A percentile compares a stretch with the other conserved stretches of the same genome.
Evolutionary conservation across 352 stramenopile species (phyloP).

Genomic region (Globisporangium abappressorium): DNA sequence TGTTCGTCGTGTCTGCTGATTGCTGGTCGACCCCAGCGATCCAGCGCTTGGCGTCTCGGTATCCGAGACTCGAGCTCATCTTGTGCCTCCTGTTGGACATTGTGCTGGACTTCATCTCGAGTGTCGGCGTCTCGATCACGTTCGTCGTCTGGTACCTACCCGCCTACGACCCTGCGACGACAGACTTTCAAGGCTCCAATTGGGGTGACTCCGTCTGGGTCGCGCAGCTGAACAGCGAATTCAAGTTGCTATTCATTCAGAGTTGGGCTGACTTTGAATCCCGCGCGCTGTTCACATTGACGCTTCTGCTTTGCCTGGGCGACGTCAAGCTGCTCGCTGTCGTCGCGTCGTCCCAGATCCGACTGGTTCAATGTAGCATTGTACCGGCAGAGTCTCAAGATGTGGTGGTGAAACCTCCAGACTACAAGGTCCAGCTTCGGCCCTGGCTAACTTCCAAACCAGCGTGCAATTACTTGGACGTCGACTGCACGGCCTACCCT

Average conservation of each 20-base stretch:
- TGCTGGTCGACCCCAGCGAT: conserved; percentile 39
- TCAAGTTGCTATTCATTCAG: conserved; percentile 32
- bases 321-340: conserved; percentile 27
- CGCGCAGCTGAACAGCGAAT: conserved; percentile 36
- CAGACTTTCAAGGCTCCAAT: conserved; percentile 14
- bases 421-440: conserved; percentile 33
- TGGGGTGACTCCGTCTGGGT: conserved; percentile 47
- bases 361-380: background rate
- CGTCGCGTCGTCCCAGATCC: background rate
- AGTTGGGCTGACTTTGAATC: conserved; percentile 20
- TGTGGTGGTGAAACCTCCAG: background rate
- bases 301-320: conserved; percentile 12
- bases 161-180: conserved; percentile 18
- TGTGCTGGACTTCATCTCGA: conserved; percentile 35
- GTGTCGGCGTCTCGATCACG: conserved; percentile 25
- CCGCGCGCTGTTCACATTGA: too few species aligned
- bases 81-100: conserved; percentile 27
- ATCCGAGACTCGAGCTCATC: conserved; percentile 22
- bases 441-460: conserved; percentile 32
- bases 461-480: conserved; percentile 37
- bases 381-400: background rate
- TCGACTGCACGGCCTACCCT: conserved; percentile 19
- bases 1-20: conserved; percentile 25
- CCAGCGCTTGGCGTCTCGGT: conserved; percentile 13
- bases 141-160: conserved; percentile 23